Evolutionary conservation across 108 stramenopile species (phyloP).

Genomic region (Pseudonitzschia delicatissima): DNA sequence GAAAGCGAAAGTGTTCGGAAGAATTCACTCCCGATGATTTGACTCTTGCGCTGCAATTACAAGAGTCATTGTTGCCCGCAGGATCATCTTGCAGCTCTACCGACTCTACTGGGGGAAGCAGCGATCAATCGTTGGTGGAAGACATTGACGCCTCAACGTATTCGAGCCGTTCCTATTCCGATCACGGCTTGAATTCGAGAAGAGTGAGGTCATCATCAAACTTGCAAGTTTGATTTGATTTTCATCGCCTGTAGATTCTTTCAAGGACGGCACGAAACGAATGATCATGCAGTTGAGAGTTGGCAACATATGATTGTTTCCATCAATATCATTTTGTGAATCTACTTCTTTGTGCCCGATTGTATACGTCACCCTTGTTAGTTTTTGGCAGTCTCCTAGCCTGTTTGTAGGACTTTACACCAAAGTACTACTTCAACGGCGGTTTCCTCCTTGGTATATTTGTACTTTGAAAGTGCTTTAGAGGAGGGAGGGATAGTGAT

Average conservation of each 20-base stretch:
- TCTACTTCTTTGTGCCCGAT: no score
- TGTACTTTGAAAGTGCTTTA: no score
- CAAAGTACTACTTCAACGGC: no score
- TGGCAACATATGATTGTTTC: no score
- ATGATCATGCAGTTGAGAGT: no score
- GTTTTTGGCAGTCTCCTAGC: no score
- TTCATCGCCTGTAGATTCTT: not conserved
- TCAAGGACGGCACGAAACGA: not conserved
- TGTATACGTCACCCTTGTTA: no score
- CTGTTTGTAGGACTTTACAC: no score
- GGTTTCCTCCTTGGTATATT: no score
- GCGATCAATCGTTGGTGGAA: not conserved
- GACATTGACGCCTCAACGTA: not conserved
- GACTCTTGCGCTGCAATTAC: not conserved
- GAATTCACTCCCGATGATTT: constrained; percentile 11
- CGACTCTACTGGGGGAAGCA: not conserved
- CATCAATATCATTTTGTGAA: no score
- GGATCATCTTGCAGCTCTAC: not conserved
- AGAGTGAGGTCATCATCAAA: constrained; percentile 6
- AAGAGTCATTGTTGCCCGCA: constrained; percentile 3
- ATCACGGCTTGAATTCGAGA: not conserved
- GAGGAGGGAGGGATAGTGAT: no score
- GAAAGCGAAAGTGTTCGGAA: constrained; percentile 27
- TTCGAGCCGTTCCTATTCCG: not conserved
- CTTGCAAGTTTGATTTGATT: not conserved